Evolutionary conservation across 345 rosid genomes (phyloP).

Genomic region (Psidium friedrichsthalianum): DNA sequence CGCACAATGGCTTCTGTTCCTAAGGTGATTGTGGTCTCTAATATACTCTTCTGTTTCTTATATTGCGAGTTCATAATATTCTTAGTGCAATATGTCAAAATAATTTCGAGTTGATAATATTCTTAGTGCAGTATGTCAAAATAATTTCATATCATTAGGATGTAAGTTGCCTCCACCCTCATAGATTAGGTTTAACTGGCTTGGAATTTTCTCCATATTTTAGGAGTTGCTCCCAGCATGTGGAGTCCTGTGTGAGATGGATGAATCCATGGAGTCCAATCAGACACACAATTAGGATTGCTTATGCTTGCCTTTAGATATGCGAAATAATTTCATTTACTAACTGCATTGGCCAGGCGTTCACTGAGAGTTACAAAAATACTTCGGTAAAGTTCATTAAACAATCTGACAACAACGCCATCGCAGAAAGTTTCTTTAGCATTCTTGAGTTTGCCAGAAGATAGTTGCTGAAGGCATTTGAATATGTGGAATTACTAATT

Average conservation of each 20-base stretch:
- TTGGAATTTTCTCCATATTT: not conserved
- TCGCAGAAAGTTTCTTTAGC: not conserved
- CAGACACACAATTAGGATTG: not conserved
- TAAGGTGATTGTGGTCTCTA: conserved; percentile 33
- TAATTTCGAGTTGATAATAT: too few species aligned
- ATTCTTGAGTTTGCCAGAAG: not conserved
- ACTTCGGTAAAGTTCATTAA: not conserved
- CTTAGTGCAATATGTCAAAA: too few species aligned
- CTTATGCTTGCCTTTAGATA: not conserved
- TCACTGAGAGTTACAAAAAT: not conserved
- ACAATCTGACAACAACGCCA: not conserved
- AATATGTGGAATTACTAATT: not conserved
- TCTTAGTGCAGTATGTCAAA: not conserved
- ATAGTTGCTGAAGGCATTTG: not conserved
- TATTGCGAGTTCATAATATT: not conserved
- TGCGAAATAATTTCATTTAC: not conserved
- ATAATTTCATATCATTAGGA: not conserved
- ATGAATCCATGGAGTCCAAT: not conserved
- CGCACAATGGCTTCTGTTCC: conserved; percentile 73
- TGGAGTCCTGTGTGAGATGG: not conserved
- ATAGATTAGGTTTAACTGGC: not conserved
- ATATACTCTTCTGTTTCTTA: not conserved
- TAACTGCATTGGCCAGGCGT: not conserved
- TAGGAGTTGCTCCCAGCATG: not conserved
- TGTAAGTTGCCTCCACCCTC: not conserved